Conservation (phyloP, 805 yeast species). For the Candida piceae region DNA sequence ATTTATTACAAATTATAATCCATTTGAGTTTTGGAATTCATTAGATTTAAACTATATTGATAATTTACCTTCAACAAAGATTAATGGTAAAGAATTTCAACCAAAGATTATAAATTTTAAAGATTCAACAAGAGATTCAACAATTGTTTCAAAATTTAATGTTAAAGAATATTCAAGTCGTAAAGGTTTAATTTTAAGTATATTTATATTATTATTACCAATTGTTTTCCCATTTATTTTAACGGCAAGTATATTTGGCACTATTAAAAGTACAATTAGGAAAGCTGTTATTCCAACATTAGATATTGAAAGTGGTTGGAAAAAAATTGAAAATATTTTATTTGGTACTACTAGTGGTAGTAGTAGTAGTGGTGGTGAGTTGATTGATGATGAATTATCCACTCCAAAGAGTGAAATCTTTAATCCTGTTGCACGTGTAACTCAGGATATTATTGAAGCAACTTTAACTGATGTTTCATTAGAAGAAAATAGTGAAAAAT, state of each 20-base stretch:
- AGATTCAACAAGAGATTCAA: slow-evolving; percentile 22
- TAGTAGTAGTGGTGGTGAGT: slow-evolving; percentile 1
- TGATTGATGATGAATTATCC: background rate
- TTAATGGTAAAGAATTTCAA: slow-evolving; percentile 32
- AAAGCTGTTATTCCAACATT: slow-evolving; percentile 9
- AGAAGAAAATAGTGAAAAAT: background rate
- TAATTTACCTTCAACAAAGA: slow-evolving; percentile 36
- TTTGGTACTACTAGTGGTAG: slow-evolving; percentile 1
- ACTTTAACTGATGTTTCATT: slow-evolving; percentile 12
- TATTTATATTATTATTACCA: slow-evolving; percentile 8
- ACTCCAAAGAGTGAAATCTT: slow-evolving; percentile 4
- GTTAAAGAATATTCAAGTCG: slow-evolving; percentile 4
- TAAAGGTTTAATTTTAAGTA: slow-evolving; percentile 7
- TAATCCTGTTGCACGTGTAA: slow-evolving; percentile 20
- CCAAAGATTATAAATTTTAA: slow-evolving; percentile 52
- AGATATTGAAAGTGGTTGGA: slow-evolving; percentile 10
- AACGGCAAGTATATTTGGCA: slow-evolving; percentile 21
- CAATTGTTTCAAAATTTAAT: slow-evolving; percentile 1
- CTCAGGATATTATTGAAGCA: slow-evolving; percentile 27
- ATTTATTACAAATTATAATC: slow-evolving; percentile 66
- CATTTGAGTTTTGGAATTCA: slow-evolving; percentile 54
- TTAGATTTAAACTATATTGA: slow-evolving; percentile 44
- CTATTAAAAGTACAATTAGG: slow-evolving; percentile 21
- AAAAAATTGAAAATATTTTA: slow-evolving; percentile 4
- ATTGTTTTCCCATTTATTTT: slow-evolving; percentile 23